These are phyloP conservation scores for Singerocomus rubriflavus DNA, from an alignment of 1,284 basidiomycete genomes.

Conservation along the genomic window DNA sequence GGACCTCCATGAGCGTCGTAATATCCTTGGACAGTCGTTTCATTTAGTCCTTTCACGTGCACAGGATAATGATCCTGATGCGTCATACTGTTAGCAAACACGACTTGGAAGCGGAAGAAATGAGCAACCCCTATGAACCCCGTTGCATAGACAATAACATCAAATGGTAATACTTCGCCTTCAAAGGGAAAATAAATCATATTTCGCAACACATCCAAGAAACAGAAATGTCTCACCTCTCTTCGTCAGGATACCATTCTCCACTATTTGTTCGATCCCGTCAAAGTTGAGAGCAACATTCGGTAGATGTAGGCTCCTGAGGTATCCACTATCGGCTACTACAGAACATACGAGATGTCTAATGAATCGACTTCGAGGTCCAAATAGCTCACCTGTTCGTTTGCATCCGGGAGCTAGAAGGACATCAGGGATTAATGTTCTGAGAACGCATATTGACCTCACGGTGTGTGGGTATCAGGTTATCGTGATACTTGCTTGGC, in stretches of 20 bases:
- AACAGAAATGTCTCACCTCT: constrained; percentile 28
- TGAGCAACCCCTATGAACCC: constrained; percentile 30
- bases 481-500: constrained; percentile 35
- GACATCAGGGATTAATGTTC: neutral
- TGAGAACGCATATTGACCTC: constrained; percentile 9
- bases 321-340: constrained; percentile 39
- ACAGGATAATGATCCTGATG: constrained; percentile 29
- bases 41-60: constrained; percentile 28
- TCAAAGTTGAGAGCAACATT: constrained; percentile 44
- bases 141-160: constrained; percentile 35
- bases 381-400: constrained; percentile 24
- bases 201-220: neutral
- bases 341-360: constrained; percentile 16
- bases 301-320: constrained; percentile 37
- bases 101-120: neutral
- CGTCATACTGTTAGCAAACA: constrained; percentile 1
- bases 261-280: constrained; percentile 36
- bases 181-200: neutral
- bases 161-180: constrained; percentile 30
- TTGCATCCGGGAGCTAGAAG: constrained; percentile 39
- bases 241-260: constrained; percentile 37
- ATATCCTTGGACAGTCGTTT: constrained; percentile 32
- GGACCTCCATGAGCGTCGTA: constrained; percentile 36
- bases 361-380: neutral
- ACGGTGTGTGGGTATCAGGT: constrained; percentile 38